Percentiles rank a stretch among this genome's conserved stretches.
These are phyloP conservation scores for Colletotrichum incanum DNA, from an alignment of 2,329 filamentous ascomycete genomes.

Conservation along the genomic window DNA sequence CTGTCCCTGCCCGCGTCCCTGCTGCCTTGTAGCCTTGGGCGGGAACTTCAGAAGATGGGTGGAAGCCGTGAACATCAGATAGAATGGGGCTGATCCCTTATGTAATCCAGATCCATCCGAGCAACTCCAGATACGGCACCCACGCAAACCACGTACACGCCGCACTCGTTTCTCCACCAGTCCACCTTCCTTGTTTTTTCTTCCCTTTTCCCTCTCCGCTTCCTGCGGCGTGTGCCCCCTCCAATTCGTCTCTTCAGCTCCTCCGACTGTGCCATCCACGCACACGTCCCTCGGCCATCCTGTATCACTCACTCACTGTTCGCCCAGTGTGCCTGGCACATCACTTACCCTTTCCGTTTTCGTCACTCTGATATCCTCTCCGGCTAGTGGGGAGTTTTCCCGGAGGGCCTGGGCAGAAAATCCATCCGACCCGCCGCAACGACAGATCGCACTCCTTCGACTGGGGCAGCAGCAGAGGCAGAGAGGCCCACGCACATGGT, in stretches of 20 bases:
- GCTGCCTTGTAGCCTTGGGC: conserved; percentile 22
- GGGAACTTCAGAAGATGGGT: conserved; percentile 14
- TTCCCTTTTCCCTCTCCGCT: background rate
- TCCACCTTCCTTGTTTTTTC: conserved; percentile 20
- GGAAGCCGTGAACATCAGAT: conserved; percentile 29
- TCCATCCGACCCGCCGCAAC: conserved; percentile 13
- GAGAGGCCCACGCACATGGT: background rate
- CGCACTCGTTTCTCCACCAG: conserved; percentile 9
- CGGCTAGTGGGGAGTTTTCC: background rate
- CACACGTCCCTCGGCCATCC: conserved; percentile 13
- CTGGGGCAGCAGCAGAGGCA: background rate
- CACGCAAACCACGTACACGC: background rate
- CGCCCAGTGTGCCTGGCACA: conserved; percentile 6
- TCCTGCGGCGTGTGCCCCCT: background rate
- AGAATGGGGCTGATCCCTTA: conserved; percentile 14
- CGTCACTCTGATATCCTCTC: background rate
- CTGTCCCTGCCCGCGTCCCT: conserved; percentile 9
- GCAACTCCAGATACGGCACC: conserved; percentile 17
- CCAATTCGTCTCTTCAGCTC: background rate
- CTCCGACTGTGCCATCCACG: conserved; percentile 16
- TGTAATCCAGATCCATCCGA: conserved; percentile 35
- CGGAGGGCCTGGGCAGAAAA: conserved; percentile 36
- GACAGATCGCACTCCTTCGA: conserved; percentile 9
- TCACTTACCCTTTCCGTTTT: conserved; percentile 4
- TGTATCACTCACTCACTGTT: conserved; percentile 7